Percentiles rank a stretch among this genome's conserved stretches.
Conservation (phyloP, 208 protist genomes). For the Crithidia sp. region DNA sequence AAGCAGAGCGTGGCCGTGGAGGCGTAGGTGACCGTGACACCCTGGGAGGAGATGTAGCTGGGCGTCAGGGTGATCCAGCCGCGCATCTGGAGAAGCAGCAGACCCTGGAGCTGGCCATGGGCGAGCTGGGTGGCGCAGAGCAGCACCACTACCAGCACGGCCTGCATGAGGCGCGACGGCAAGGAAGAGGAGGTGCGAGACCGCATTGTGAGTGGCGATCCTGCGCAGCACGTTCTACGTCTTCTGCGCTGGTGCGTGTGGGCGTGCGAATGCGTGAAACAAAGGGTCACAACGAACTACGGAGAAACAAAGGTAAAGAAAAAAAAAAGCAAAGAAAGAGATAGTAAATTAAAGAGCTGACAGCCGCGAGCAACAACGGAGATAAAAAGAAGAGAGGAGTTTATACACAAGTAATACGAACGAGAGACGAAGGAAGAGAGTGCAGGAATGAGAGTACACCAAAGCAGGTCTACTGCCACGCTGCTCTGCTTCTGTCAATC, state of each 20-base stretch:
- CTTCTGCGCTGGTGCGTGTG: not conserved
- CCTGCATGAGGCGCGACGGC: not conserved
- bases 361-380: not conserved
- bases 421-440: no score
- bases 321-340: not conserved
- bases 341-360: not conserved
- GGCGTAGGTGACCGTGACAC: slow-evolving; percentile 6
- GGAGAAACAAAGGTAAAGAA: not conserved
- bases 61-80: slow-evolving; percentile 22
- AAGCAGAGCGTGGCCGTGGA: slow-evolving; percentile 18
- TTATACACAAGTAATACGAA: no score
- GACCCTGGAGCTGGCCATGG: slow-evolving; percentile 20
- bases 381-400: no score
- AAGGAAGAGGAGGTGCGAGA: not conserved
- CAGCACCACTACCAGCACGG: slow-evolving; percentile 22
- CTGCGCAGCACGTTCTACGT: not conserved
- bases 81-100: slow-evolving; percentile 33
- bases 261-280: no score
- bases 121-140: slow-evolving; percentile 15
- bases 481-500: no score
- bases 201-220: slow-evolving; percentile 1
- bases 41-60: not conserved
- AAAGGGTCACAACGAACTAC: not conserved
- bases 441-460: no score
- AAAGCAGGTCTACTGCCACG: no score